Base-by-base conservation (phyloP, 2,329 filamentous ascomycete species). In the Neonectria punicea region DNA sequence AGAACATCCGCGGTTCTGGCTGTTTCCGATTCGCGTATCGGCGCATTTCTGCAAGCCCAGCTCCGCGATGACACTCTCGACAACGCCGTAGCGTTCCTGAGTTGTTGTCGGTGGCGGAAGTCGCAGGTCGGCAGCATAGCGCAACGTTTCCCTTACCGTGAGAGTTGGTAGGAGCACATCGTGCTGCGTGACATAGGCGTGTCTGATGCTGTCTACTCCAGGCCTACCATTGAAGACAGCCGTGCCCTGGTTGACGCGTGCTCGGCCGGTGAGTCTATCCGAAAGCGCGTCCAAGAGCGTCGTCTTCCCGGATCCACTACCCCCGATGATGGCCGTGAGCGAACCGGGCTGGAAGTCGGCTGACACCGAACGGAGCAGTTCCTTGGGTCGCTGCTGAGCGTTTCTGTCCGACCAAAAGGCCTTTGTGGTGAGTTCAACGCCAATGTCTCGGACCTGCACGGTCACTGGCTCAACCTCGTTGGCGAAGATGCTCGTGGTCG, bases 171-270 rank as follows among this genome's bases (percentile, higher is more conserved):
- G 81, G 1, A 93, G 81, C n/a, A 93, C 84, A 73, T 93, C 92
- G 70, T 93, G 89, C 74, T 93, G 90, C 83, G 90, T 91, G n/a
- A 91, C 90, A 80, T 93, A 92, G 60, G 89, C 85, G 75, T 89
- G 85, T 60, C 88, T 80, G 53, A 90, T 80, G 61, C 80, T 81
- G 25, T 83, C 78, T 11, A 88, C 80, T 6, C 86, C 83, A 18
- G 80, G 68, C 36, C 79, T 76, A 1, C 85, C 86, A 74, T 92
- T 92, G 79, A 91, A 92, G 0, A 83, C 84, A 0, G 84, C 84
- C 3, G 75, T 77, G 1, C 90, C 90, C 10, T 82, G 80, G 50
- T 86, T 83, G 4, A 78, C 75, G 30, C 86, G 74, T 13, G 83
- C 77, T 1, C 80, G 77, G 69, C 85, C 86, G 20, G 83, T 82